Percentiles rank a stretch among this genome's conserved stretches.
These are phyloP conservation scores for Pseudogymnoascus sp. DNA, from an alignment of 2,329 filamentous ascomycete species.

Conservation along the genomic window DNA sequence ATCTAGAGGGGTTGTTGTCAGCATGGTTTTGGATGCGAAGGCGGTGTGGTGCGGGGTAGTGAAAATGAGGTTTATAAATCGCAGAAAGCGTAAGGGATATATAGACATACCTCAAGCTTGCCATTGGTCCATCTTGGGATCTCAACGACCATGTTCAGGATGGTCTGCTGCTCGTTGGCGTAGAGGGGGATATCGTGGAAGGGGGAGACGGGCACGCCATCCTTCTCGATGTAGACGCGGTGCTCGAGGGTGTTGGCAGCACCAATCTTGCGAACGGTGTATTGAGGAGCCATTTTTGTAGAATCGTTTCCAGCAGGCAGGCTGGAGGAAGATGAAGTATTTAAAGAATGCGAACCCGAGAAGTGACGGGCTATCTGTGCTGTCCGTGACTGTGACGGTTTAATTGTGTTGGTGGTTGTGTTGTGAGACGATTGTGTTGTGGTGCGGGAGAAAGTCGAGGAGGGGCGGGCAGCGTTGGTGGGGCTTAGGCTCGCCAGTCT, in stretches of 20 bases:
- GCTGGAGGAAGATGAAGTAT: slow-evolving; percentile 12
- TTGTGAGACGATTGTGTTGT: slow-evolving; percentile 10
- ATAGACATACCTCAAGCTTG: slow-evolving; percentile 84
- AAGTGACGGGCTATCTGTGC: slow-evolving; percentile 41
- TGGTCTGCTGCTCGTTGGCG: slow-evolving; percentile 89
- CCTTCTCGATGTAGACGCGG: slow-evolving; percentile 95
- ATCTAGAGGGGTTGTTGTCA: slow-evolving; percentile 50
- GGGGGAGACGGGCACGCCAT: slow-evolving; percentile 86
- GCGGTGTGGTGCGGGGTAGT: not conserved
- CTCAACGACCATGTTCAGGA: slow-evolving; percentile 99
- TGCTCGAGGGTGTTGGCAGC: slow-evolving; percentile 91
- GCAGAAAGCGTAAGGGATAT: not conserved
- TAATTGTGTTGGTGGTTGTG: slow-evolving; percentile 13
- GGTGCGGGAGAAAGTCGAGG: slow-evolving; percentile 16
- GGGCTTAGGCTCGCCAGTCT: slow-evolving; percentile 13
- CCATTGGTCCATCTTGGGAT: slow-evolving; percentile 99
- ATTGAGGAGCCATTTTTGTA: slow-evolving; percentile 52
- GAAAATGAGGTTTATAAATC: not conserved
- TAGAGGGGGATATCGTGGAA: slow-evolving; percentile 99
- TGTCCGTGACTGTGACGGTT: slow-evolving; percentile 21
- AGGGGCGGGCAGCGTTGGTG: slow-evolving; percentile 14
- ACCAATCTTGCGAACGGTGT: slow-evolving; percentile 77
- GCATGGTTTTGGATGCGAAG: not conserved
- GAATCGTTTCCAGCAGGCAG: slow-evolving; percentile 27
- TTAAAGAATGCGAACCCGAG: slow-evolving; percentile 30